Base-by-base conservation (phyloP, 176 grass and related monocot genomes). In the Bolboschoenus planiculmis region DNA sequence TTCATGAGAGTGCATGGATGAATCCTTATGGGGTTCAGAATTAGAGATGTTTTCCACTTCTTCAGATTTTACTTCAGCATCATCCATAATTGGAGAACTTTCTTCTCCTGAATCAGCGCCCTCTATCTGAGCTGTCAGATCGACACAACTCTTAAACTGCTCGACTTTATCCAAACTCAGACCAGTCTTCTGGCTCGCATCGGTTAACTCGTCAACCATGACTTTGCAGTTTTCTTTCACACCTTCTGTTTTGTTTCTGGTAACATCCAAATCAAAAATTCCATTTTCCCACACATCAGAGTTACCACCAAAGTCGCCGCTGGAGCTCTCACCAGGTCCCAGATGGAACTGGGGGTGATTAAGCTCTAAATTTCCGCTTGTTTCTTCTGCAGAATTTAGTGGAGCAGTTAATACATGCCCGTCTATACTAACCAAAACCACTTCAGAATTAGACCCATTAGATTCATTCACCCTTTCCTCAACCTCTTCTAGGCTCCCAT, bases 351-450 rank as follows among this genome's bases (percentile, higher is more conserved):
- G 97, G 0, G 93, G 97, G 2, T 90, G 88, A 78, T 87, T 81
- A 51, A 98, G 83, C 63, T 98, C 90, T 86, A 99, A 85, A 87
- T 89, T 85, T 10, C 89, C 80, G 27, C 84, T 79, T 21, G 68
- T 53, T 56, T 87, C 88, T 82, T 99, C 89, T 2, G 77, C 84
- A 29, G 88, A 93, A 76, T 88, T 95, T 80, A 99, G 90, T 46
- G 97, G 97, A 0, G 97, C 97, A 33, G 91, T 99, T 55, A 99
- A 91, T 43, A 99, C 86, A 88, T 90, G 91, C n/a, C 97, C 97
- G 21, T 99, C 93, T 42, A 99, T 90, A 81, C 93, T 99, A 61
- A 99, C 76, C 83, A 99, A 88, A 62, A 99, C 91, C 85, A 99
- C 91, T 47, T 99, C 97, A 15, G 97, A 93, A 86, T 93, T 93